Evolutionary conservation across 225 moss, liverwort and hornwort genomes (phyloP).

Genomic region (Bryum argenteum): DNA sequence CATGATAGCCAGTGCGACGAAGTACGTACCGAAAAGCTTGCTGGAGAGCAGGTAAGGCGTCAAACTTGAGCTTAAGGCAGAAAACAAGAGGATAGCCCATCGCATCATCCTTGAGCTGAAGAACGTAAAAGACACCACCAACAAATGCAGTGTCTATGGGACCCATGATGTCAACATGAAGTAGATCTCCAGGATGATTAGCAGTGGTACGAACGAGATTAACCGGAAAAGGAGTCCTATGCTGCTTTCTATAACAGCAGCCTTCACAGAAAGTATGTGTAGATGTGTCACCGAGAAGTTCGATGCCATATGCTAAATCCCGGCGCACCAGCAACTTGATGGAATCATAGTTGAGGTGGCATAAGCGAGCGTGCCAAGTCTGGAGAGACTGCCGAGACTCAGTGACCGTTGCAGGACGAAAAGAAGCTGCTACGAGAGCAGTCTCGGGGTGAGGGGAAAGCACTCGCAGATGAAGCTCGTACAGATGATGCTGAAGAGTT

Average conservation of each 20-base stretch:
- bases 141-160: background rate
- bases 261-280: background rate
- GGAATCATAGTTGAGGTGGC: background rate
- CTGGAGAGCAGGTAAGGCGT: background rate
- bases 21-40: background rate
- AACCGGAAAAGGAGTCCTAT: background rate
- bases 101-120: background rate
- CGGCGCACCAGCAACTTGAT: background rate
- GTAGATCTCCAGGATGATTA: background rate
- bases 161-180: background rate
- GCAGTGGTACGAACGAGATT: background rate
- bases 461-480: background rate
- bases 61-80: background rate
- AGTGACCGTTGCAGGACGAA: background rate
- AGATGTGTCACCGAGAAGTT: background rate
- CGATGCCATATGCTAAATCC: background rate
- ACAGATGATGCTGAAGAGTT: background rate
- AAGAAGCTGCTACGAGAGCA: background rate
- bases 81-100: background rate
- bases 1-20: background rate
- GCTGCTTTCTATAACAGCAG: background rate
- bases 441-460: background rate
- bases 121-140: background rate
- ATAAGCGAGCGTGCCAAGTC: background rate
- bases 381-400: background rate